Conservation (phyloP, 2,329 filamentous ascomycete genomes). For the Trichoderma gracile region DNA sequence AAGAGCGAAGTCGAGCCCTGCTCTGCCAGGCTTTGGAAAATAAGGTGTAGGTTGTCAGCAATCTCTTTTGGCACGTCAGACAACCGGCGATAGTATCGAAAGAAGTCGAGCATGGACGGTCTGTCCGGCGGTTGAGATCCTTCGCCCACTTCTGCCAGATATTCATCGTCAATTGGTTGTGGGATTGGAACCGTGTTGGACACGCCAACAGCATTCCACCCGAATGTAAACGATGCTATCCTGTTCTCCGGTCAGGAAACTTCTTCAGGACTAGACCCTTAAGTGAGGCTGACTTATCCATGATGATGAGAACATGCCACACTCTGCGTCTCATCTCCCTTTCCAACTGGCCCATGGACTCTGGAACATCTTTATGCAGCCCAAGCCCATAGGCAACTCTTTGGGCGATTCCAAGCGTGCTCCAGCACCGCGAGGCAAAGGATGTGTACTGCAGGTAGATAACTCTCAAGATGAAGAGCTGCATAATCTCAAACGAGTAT, state of each 20-base stretch:
- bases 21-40: not conserved
- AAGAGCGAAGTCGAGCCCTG: not conserved
- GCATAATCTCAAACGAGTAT: slow-evolving; percentile 2
- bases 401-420: slow-evolving; percentile 15
- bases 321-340: slow-evolving; percentile 20
- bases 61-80: slow-evolving; percentile 14
- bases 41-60: not conserved
- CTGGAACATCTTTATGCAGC: slow-evolving; percentile 1
- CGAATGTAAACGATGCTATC: slow-evolving; percentile 17
- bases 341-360: slow-evolving; percentile 7
- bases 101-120: slow-evolving; percentile 4
- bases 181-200: slow-evolving; percentile 1
- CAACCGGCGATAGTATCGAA: not conserved
- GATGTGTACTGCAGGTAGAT: slow-evolving; percentile 18
- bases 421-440: slow-evolving; percentile 22
- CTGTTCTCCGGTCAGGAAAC: not conserved
- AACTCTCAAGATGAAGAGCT: not conserved
- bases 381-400: slow-evolving; percentile 14
- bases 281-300: slow-evolving; percentile 1
- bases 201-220: not conserved
- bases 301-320: slow-evolving; percentile 1
- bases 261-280: too few relatives aligned
- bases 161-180: slow-evolving; percentile 15
- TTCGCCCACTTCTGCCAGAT: not conserved
- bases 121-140: not conserved